Evolutionary conservation across 2,329 filamentous ascomycete genomes (phyloP), one percentile per base, ranked within the genome.

Genomic region (Dactylellina leptospora): DNA sequence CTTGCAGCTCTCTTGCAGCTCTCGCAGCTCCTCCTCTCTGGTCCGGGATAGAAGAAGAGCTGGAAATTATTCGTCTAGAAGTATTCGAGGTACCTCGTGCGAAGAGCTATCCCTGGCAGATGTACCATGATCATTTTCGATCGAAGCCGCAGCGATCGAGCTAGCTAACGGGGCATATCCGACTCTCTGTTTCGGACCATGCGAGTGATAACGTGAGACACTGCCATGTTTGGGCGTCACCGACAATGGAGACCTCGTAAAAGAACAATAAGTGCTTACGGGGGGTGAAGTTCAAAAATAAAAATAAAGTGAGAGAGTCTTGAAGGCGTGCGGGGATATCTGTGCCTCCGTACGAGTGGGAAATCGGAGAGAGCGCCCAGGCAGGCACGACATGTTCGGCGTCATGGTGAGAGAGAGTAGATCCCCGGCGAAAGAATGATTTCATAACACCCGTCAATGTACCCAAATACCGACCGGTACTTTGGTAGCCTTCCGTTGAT

Each of bases 191-290:
- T 64, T 66, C 61, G 61, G 61, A 66, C 16, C 42, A 66, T 66
- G 61, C 61, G 61, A 66, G 61, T 50, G 51, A 66, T 66, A 66
- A 66, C 61, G 61, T 66, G 61, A 66, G 61, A 66, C 58, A 25
- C 30, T 16, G 28, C n/a, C 22, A 28, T 28, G 11, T 28, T 50
- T 50, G 18, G n/a, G n/a, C n/a, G n/a, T n/a, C n/a, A n/a, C n/a
- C n/a, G n/a, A n/a, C n/a, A n/a, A n/a, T n/a, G n/a, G n/a, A n/a
- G n/a, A n/a, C n/a, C n/a, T 48, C 45, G 45, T 27, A 48, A 48
- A 48, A 13, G 20, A 48, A 6, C 20, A 28, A 25, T 13, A 48
- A 48, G 3, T 27, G 45, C 20, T 23, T 25, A 25, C 45, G 45
- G 20, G 45, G 18, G 11, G 45, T 20, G 23, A 11, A 25, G 22